phyloP scores from a whole-genome alignment of 148 eudicot species.

The Hydrangea macrophylla region DNA sequence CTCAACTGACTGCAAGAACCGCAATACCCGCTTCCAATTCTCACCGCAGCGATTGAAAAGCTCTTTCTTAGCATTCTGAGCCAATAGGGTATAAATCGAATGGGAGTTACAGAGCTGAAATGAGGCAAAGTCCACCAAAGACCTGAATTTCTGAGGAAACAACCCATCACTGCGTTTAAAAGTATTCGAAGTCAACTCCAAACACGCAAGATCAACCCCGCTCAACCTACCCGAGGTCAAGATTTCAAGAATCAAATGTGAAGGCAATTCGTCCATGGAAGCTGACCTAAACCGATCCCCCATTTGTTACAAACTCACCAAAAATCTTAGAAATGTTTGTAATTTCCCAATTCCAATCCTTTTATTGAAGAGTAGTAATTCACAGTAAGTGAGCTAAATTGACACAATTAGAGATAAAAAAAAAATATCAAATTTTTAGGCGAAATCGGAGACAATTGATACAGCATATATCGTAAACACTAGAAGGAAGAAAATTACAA shows the following conservation, averaged over 20 bases:
- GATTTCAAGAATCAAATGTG: conserved; percentile 74
- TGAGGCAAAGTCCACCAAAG: conserved; percentile 77
- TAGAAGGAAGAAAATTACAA: conserved; percentile 32
- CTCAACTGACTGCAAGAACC: conserved; percentile 82
- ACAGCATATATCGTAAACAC: conserved; percentile 38
- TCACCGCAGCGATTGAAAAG: conserved; percentile 52
- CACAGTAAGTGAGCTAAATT: background rate
- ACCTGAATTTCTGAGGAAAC: conserved; percentile 49
- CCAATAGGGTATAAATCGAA: conserved; percentile 43
- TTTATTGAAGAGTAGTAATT: background rate
- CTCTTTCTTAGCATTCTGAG: conserved; percentile 30
- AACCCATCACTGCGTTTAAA: conserved; percentile 57
- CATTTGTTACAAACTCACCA: conserved; percentile 27
- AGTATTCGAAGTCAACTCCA: conserved; percentile 55
- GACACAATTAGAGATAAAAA: background rate
- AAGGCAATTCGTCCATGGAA: conserved; percentile 64
- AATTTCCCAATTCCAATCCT: background rate
- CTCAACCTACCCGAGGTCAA: conserved; percentile 66
- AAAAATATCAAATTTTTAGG: conserved; percentile 45
- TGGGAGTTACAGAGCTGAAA: conserved; percentile 63
- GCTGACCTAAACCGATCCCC: conserved; percentile 37
- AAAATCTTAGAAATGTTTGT: background rate
- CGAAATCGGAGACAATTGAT: conserved; percentile 61
- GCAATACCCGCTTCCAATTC: conserved; percentile 83
- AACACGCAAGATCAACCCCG: conserved; percentile 62